phyloP scores from a whole-genome alignment of 192 early-diverging fungal species.

The Umbelopsis isabellina region DNA sequence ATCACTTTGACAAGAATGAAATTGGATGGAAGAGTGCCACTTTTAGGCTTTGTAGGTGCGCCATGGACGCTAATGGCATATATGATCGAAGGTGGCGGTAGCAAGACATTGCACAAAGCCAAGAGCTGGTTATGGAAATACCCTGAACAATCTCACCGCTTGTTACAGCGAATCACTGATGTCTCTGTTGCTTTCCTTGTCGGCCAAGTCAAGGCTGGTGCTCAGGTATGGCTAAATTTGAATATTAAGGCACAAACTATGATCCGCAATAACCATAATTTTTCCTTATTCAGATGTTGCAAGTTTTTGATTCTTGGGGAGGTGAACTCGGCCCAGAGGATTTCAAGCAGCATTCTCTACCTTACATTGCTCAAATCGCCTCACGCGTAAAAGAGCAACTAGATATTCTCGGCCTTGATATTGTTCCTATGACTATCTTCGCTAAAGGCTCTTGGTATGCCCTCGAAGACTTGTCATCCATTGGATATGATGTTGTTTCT shows the following conservation, averaged over 20 bases:
- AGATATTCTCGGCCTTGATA: slow-evolving; percentile 32
- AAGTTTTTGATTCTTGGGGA: slow-evolving; percentile 98
- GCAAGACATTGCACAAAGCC: slow-evolving; percentile 86
- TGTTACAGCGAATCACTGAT: slow-evolving; percentile 83
- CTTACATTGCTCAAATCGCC: slow-evolving; percentile 88
- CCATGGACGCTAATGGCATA: slow-evolving; percentile 99
- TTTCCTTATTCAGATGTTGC: slow-evolving; percentile 66
- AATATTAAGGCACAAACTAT: neutral
- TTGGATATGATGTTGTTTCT: slow-evolving; percentile 85
- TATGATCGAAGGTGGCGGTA: slow-evolving; percentile 98
- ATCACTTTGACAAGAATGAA: slow-evolving; percentile 89
- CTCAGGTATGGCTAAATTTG: slow-evolving; percentile 65
- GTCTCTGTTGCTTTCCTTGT: slow-evolving; percentile 85
- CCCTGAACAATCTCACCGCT: slow-evolving; percentile 71
- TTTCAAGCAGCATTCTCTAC: slow-evolving; percentile 85
- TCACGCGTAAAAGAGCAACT: slow-evolving; percentile 68
- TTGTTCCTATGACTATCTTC: slow-evolving; percentile 92
- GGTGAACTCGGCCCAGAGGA: slow-evolving; percentile 85
- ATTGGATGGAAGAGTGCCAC: slow-evolving; percentile 84
- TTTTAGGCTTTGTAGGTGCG: slow-evolving; percentile 95
- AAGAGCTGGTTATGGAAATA: slow-evolving; percentile 90
- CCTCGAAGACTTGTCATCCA: slow-evolving; percentile 66
- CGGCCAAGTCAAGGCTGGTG: slow-evolving; percentile 94
- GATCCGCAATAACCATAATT: slow-evolving; percentile 3
- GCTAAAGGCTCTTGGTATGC: slow-evolving; percentile 92